phyloP scores from a whole-genome alignment of 371 early-diverging fungal genomes.

The Vairimorpha ceranae region DNA sequence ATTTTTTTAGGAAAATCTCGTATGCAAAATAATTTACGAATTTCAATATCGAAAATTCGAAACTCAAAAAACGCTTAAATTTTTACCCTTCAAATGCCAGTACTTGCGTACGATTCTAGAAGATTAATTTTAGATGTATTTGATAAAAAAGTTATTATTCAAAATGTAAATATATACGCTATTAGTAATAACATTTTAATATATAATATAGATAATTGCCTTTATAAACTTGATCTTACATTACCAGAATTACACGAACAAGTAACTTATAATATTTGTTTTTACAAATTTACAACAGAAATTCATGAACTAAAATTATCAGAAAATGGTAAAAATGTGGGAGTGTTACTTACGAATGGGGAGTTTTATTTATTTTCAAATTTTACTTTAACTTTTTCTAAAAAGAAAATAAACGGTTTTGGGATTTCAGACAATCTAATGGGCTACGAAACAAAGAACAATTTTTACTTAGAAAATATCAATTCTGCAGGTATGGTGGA shows the following conservation, averaged over 20 bases:
- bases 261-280: not conserved
- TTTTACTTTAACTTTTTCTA: not conserved
- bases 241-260: not conserved
- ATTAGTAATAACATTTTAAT: conserved; percentile 41
- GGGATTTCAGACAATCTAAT: conserved; percentile 27
- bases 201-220: conserved; percentile 2
- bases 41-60: too few species aligned
- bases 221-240: conserved; percentile 34
- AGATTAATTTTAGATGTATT: conserved; percentile 60
- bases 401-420: conserved; percentile 30
- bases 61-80: too few species aligned
- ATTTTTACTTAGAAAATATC: conserved; percentile 17
- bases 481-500: not conserved
- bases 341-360: conserved; percentile 21
- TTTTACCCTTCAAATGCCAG: conserved; percentile 48
- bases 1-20: too few species aligned
- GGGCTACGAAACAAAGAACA: conserved; percentile 39
- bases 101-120: conserved; percentile 51
- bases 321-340: conserved; percentile 26
- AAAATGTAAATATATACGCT: conserved; percentile 32
- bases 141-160: conserved; percentile 27
- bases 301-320: conserved; percentile 50
- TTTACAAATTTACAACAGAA: conserved; percentile 21
- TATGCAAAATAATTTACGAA: too few species aligned
- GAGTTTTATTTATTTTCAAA: conserved; percentile 30